Conservation (phyloP, 441 rosid genomes). For the Arabidopsis hybrid region DNA sequence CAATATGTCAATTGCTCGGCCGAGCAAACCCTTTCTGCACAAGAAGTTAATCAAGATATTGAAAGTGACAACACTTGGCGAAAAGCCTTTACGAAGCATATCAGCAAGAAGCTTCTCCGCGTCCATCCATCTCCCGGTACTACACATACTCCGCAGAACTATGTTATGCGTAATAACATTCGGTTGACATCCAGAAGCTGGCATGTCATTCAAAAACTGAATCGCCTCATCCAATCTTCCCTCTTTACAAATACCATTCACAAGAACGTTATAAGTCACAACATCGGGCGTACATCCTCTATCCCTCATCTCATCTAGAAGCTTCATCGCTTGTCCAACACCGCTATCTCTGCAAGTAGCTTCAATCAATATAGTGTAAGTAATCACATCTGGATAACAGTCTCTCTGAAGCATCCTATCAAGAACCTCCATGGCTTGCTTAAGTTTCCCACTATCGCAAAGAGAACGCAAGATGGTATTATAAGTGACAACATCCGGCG, state of each 20-base stretch:
- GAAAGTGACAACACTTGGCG: conserved; percentile 86
- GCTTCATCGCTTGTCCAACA: conserved; percentile 87
- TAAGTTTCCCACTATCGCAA: conserved; percentile 76
- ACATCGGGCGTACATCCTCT: conserved; percentile 86
- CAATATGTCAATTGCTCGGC: conserved; percentile 77
- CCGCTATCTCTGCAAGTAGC: conserved; percentile 89
- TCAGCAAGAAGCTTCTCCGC: conserved; percentile 80
- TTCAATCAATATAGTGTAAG: conserved; percentile 87
- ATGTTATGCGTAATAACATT: conserved; percentile 84
- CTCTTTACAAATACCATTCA: conserved; percentile 87
- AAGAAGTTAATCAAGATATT: conserved; percentile 86
- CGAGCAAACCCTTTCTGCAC: conserved; percentile 80
- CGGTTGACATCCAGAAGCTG: conserved; percentile 75
- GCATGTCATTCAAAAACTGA: conserved; percentile 71
- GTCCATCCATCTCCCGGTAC: conserved; percentile 90
- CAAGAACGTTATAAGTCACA: conserved; percentile 85
- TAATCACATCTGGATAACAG: conserved; percentile 79
- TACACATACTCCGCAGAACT: conserved; percentile 82
- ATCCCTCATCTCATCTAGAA: conserved; percentile 83
- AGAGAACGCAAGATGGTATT: conserved; percentile 79
- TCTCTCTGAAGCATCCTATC: conserved; percentile 65
- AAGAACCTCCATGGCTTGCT: conserved; percentile 84
- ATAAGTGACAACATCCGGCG: conserved; percentile 82
- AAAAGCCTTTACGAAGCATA: conserved; percentile 76
- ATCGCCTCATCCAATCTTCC: conserved; percentile 90